phyloP scores from a whole-genome alignment of 2,329 filamentous ascomycete species.

The Fusarium anguioides region DNA sequence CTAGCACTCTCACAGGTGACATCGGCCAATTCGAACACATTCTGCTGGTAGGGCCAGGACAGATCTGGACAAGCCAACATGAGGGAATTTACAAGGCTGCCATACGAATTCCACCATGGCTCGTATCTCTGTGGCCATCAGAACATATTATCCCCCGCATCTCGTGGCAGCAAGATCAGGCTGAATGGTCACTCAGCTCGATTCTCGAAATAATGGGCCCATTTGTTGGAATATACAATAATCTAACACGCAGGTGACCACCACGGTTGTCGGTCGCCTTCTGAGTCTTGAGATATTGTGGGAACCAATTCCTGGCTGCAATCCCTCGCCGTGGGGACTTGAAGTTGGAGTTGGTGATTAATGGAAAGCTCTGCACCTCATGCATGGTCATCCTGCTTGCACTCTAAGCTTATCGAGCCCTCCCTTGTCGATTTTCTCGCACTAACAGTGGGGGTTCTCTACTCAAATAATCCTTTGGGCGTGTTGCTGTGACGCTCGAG shows the following conservation, averaged over 20 bases:
- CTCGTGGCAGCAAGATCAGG: conserved; percentile 28
- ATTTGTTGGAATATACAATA: not conserved
- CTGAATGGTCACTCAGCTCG: conserved; percentile 20
- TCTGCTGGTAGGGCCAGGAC: conserved; percentile 30
- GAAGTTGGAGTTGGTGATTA: conserved; percentile 3
- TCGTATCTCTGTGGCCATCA: conserved; percentile 30
- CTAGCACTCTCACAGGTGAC: conserved; percentile 26
- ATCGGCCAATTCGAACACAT: conserved; percentile 24
- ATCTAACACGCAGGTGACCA: not conserved
- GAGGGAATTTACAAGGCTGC: conserved; percentile 37
- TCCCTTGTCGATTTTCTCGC: conserved; percentile 11
- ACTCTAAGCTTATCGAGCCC: conserved; percentile 25
- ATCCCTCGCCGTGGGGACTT: conserved; percentile 4
- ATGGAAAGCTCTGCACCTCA: too few species aligned
- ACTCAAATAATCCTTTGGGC: not conserved
- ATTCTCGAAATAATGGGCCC: conserved; percentile 5
- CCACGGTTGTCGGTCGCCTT: not conserved
- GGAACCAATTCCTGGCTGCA: not conserved
- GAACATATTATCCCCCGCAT: conserved; percentile 24
- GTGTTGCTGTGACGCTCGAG: conserved; percentile 22
- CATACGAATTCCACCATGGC: conserved; percentile 30
- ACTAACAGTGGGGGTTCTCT: conserved; percentile 5
- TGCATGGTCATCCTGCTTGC: conserved; percentile 16
- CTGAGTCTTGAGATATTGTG: conserved; percentile 9
- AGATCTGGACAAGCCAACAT: conserved; percentile 22